A percentile compares a stretch with the other conserved stretches of the same genome.
Conservation (phyloP, 495 filamentous ascomycete species). For the Penicillium daleae region DNA sequence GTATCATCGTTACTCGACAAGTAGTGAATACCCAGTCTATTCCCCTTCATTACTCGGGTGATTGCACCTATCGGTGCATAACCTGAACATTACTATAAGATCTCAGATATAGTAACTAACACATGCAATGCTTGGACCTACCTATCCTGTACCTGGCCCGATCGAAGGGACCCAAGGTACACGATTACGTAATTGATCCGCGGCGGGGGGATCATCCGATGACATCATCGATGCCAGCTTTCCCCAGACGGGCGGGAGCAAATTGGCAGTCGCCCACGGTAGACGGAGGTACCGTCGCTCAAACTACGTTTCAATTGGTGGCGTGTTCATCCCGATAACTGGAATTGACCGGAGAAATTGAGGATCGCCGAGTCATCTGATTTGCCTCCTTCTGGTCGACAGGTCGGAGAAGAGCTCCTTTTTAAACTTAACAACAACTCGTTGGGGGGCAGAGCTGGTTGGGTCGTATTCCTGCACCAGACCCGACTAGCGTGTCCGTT, state of each 20-base stretch:
- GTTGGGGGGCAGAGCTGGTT: background rate
- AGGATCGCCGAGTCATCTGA: slow-evolving; percentile 8
- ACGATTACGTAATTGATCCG: slow-evolving; percentile 1
- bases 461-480: slow-evolving; percentile 10
- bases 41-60: background rate
- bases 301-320: background rate
- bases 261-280: too few species aligned
- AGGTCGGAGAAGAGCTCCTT: slow-evolving; percentile 4
- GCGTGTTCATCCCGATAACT: background rate
- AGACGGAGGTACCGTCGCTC: too few species aligned
- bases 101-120: too few species aligned
- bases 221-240: slow-evolving; percentile 21
- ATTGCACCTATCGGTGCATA: background rate
- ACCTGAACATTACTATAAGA: background rate
- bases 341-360: background rate
- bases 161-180: too few species aligned
- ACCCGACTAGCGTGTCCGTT: too few species aligned
- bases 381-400: background rate
- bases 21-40: background rate
- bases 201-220: background rate
- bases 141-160: background rate
- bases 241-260: slow-evolving; percentile 24
- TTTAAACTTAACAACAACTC: background rate
- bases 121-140: too few species aligned
- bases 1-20: background rate